Evolutionary conservation across 768 basidiomycete genomes (phyloP).

Genomic region (Agrocybe pediades): DNA sequence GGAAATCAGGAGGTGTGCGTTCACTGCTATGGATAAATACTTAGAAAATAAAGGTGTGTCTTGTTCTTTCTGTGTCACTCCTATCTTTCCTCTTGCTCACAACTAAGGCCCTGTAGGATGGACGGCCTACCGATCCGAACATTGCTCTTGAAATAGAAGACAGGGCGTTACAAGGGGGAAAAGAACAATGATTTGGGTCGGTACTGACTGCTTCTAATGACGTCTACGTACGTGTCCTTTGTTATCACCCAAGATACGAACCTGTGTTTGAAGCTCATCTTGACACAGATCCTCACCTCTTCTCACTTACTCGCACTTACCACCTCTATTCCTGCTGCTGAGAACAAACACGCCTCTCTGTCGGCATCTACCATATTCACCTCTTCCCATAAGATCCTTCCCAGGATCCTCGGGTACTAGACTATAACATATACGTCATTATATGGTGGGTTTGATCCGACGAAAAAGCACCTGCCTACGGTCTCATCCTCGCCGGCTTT

Average conservation of each 20-base stretch:
- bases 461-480: too few species aligned
- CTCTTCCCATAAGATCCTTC: too few species aligned
- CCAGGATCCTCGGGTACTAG: too few species aligned
- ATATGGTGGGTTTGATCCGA: too few species aligned
- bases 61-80: neutral
- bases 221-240: neutral
- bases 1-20: conserved; percentile 47
- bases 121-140: conserved; percentile 32
- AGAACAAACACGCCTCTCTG: neutral
- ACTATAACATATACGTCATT: too few species aligned
- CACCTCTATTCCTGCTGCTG: neutral
- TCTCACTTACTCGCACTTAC: too few species aligned
- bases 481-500: too few species aligned
- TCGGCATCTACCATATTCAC: neutral
- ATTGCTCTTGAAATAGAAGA: conserved; percentile 25
- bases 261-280: neutral
- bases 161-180: neutral
- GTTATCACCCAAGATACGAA: neutral
- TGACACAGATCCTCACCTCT: neutral
- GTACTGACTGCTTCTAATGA: neutral
- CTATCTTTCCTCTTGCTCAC: neutral
- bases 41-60: conserved; percentile 44
- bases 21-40: conserved; percentile 51
- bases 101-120: conserved; percentile 24
- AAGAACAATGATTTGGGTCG: neutral